Base-by-base conservation (phyloP, 805 yeast genomes). In the Candida quercuum region DNA sequence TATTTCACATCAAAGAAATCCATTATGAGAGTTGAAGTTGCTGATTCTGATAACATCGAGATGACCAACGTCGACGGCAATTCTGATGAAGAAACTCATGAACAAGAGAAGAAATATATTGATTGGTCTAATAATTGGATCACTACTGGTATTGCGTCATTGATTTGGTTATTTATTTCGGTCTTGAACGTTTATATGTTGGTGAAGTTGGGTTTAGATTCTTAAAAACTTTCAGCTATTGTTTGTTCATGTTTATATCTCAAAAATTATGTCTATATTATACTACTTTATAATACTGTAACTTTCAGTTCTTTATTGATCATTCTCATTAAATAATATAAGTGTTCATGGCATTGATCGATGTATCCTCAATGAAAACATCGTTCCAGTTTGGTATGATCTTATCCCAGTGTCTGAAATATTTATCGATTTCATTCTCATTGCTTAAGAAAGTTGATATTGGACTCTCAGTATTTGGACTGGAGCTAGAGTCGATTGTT, bases 1-100 rank as follows among this genome's bases (percentile, higher is more conserved):
- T 88, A 78, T 53, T 83, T 88, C 59, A 89, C 96, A 2, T 75
- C 86, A 35, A 71, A 68, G 36, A 79, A 75, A 50, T 57, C 71
- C 12, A 72, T 82, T 33, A 88, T 89, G 97, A 67, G 61, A 33
- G 76, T 79, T 6, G 69, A 71, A 39, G 53, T 69, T 3, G 48
- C 53, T n/a, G 7, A 36, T 24, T 33, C 39, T 25, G 44, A 42
- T 13, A 35, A 3, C 22, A 11, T 14, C 4, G 22, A 28, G 11
- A 7, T 17, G 12, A 8, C 11, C 9, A 14, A 8, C 12, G n/a
- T 27, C n/a, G 18, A 14, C 34, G 15, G 23, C n/a, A n/a, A n/a
- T n/a, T n/a, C n/a, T 25, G 19, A 28, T 34, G 33, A 39, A 33
- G 48, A 44, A 24, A 41, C 47, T 28, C 46, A 42, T 27, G 43